Conservation (phyloP, 2,329 filamentous ascomycete species). For the Arthrobotrys megalospora region DNA sequence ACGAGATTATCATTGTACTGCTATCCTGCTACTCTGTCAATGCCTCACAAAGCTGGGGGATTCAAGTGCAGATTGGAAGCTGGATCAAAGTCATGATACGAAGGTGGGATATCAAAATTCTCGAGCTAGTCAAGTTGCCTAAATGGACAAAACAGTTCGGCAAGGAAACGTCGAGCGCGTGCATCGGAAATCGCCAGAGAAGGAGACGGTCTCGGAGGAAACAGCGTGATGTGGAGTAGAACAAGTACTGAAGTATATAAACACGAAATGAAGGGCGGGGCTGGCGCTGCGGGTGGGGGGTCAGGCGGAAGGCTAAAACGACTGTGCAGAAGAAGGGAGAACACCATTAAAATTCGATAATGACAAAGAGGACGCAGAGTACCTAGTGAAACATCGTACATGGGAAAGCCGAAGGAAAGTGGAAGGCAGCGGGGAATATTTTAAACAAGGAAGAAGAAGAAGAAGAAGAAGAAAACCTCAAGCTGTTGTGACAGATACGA, state of each 20-base stretch:
- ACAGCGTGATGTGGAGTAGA: not conserved
- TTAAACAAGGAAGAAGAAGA: not conserved
- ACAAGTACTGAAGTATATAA: constrained; percentile 12
- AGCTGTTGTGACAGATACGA: not conserved
- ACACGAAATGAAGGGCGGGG: constrained; percentile 14
- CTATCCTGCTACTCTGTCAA: too few species aligned
- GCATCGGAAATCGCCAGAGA: not conserved
- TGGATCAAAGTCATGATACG: not conserved
- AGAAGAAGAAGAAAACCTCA: not conserved
- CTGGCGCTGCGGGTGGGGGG: not conserved
- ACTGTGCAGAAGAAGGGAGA: constrained; percentile 1
- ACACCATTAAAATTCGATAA: constrained; percentile 31
- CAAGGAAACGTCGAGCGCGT: not conserved
- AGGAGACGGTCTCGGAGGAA: not conserved
- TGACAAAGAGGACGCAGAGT: constrained; percentile 7
- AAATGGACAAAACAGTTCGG: not conserved
- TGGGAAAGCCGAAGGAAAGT: constrained; percentile 10
- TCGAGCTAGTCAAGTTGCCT: not conserved
- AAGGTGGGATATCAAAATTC: not conserved
- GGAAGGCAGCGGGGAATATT: not conserved
- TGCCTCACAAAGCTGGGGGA: too few species aligned
- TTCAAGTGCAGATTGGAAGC: not conserved
- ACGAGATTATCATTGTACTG: too few species aligned
- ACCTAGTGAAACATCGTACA: constrained; percentile 26
- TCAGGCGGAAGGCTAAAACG: not conserved